Evolutionary conservation across 1,284 basidiomycete species (phyloP).

Genomic region (Ustilago vetiveriae): DNA sequence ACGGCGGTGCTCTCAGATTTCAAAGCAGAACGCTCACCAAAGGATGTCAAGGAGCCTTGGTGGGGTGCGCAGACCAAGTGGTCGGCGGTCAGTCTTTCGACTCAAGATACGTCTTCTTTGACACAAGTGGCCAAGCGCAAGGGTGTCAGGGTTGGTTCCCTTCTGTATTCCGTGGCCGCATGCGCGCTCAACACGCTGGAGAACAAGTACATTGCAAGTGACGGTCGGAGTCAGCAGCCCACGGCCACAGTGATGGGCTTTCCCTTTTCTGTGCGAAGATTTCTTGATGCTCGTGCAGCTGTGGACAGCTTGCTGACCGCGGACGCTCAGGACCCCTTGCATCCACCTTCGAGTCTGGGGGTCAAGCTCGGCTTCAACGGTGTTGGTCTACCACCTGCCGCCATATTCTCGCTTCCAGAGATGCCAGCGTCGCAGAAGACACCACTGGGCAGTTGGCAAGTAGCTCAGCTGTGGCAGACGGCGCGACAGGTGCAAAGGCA

Average conservation of each 20-base stretch:
- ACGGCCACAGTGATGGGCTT: slow-evolving; percentile 41
- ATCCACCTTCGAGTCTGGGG: slow-evolving; percentile 22
- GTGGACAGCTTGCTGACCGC: slow-evolving; percentile 10
- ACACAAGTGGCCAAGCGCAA: slow-evolving; percentile 31
- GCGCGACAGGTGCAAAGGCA: slow-evolving; percentile 41
- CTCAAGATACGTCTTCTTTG: slow-evolving; percentile 19
- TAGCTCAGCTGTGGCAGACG: slow-evolving; percentile 35
- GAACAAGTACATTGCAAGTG: background rate
- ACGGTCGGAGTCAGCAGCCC: slow-evolving; percentile 5
- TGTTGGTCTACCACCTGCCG: slow-evolving; percentile 29
- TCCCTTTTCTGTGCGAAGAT: slow-evolving; percentile 34
- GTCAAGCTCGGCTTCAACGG: slow-evolving; percentile 42
- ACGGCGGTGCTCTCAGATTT: slow-evolving; percentile 32
- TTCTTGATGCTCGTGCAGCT: slow-evolving; percentile 17
- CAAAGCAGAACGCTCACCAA: slow-evolving; percentile 15
- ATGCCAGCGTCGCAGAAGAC: background rate
- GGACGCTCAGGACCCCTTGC: slow-evolving; percentile 13
- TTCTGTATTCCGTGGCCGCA: slow-evolving; percentile 37
- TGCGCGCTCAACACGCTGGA: slow-evolving; percentile 44
- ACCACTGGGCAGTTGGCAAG: slow-evolving; percentile 9
- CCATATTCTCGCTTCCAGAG: slow-evolving; percentile 24
- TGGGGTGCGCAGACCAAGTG: slow-evolving; percentile 45
- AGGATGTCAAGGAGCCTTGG: slow-evolving; percentile 25
- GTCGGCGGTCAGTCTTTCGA: slow-evolving; percentile 25
- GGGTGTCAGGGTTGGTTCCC: slow-evolving; percentile 30